A percentile compares a stretch with the other conserved stretches of the same genome.
Evolutionary conservation across 306 rosid genomes (phyloP).

Genomic region (Calophaca sinica): DNA sequence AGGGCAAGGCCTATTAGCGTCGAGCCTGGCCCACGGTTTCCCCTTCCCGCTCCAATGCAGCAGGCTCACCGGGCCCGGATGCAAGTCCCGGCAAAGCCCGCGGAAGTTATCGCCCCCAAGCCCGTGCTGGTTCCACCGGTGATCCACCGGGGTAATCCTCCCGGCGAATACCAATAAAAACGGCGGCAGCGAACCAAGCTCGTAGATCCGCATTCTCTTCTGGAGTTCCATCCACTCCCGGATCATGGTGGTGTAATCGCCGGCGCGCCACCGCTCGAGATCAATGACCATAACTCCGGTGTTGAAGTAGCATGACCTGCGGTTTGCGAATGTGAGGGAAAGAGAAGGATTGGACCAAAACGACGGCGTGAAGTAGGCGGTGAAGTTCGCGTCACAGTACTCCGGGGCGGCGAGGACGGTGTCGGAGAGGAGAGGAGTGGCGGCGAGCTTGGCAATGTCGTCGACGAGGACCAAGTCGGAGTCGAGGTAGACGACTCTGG

Average conservation of each 20-base stretch:
- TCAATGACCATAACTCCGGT: slow-evolving; percentile 98
- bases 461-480: slow-evolving; percentile 88
- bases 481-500: slow-evolving; percentile 80
- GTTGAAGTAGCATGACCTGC: slow-evolving; percentile 83
- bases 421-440: slow-evolving; percentile 54
- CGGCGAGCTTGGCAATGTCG: slow-evolving; percentile 81
- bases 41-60: slow-evolving; percentile 98
- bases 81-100: slow-evolving; percentile 78
- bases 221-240: slow-evolving; percentile 98
- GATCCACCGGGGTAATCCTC: slow-evolving; percentile 76
- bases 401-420: slow-evolving; percentile 90
- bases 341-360: slow-evolving; percentile 90
- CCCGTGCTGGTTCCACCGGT: slow-evolving; percentile 94
- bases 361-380: slow-evolving; percentile 73
- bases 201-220: slow-evolving; percentile 92
- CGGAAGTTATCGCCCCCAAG: slow-evolving; percentile 89
- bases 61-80: slow-evolving; percentile 87
- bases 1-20: slow-evolving; percentile 78
- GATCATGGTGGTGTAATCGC: slow-evolving; percentile 70
- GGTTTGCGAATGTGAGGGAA: slow-evolving; percentile 62
- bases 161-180: slow-evolving; percentile 86
- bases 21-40: slow-evolving; percentile 92
- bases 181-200: slow-evolving; percentile 91
- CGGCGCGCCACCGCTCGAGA: slow-evolving; percentile 74
- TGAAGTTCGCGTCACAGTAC: slow-evolving; percentile 87